Evolutionary conservation across 805 yeast genomes (phyloP), one percentile per base, ranked within the genome.

Genomic region (Candida michaelii): DNA sequence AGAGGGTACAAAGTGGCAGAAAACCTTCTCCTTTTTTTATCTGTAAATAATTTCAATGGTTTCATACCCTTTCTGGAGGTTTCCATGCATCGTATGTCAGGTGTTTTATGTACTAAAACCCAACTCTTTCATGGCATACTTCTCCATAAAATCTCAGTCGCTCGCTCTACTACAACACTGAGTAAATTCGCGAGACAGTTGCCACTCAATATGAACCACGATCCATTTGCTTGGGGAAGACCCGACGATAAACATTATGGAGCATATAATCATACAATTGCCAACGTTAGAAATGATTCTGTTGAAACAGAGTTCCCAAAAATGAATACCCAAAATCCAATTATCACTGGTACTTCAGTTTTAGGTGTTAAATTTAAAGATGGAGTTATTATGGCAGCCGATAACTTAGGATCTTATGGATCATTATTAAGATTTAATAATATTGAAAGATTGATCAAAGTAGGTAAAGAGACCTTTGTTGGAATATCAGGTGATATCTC

Each of bases 331-430:
- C 96, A 88, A 62, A 89, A 83, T 59, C 99, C 99, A 36, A 85
- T 87, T 52, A 88, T 93, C 46, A 93, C 99, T 11, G 98, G 99
- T 59, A 88, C 98, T 0, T 89, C 97, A 27, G 99, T 93, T 16
- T 75, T 93, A 53, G 95, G 93, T 7, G 76, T 91, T 65, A 93
- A 90, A 67, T 93, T 83, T 71, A 73, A 86, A 49, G 85, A 85
- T 52, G 99, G 99, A 30, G 83, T 93, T 35, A 79, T 93, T 29
- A 74, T 93, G 65, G 98, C 99, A 2, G 97, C 99, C 4, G 99
- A 93, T 62, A 87, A 87, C 55, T 68, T 91, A 65, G 96, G 76
- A 11, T 84, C 97, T 0, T 93, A 91, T 61, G 99, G 99, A 0
- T 89, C 97, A 1, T 73, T 93, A 50, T 81, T 95, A 48, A 79